These are phyloP conservation scores for Viola pubescens DNA, from an alignment of 441 rosid species.

Conservation along the genomic window DNA sequence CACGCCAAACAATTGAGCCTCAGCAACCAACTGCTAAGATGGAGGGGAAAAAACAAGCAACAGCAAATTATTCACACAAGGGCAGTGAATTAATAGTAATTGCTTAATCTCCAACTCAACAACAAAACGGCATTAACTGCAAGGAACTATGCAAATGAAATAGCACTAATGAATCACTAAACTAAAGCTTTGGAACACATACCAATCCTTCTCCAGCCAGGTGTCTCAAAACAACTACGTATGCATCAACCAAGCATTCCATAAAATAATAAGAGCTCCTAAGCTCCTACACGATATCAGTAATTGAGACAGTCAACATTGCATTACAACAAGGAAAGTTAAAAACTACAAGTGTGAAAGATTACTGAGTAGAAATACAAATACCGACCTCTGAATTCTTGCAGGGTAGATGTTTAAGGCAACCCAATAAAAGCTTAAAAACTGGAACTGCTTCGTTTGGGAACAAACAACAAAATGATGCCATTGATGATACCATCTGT, in stretches of 20 bases:
- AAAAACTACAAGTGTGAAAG: neutral
- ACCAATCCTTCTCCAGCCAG: slow-evolving; percentile 46
- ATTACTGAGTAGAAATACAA: slow-evolving; percentile 17
- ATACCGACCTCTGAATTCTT: slow-evolving; percentile 47
- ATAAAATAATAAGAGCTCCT: slow-evolving; percentile 35
- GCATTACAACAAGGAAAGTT: neutral
- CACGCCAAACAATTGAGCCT: slow-evolving; percentile 58
- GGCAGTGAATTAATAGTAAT: slow-evolving; percentile 1
- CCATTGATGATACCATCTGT: slow-evolving; percentile 60
- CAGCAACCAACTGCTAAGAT: slow-evolving; percentile 37
- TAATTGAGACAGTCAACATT: slow-evolving; percentile 4
- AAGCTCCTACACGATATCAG: slow-evolving; percentile 47
- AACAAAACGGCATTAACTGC: neutral
- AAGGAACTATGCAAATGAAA: neutral
- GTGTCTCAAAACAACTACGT: slow-evolving; percentile 52
- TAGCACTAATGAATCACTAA: neutral
- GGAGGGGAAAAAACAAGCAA: slow-evolving; percentile 9
- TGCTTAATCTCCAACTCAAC: neutral
- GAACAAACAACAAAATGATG: slow-evolving; percentile 72
- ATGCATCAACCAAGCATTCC: slow-evolving; percentile 57
- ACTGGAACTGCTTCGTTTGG: slow-evolving; percentile 51
- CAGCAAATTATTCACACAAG: neutral
- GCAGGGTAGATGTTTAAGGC: slow-evolving; percentile 46
- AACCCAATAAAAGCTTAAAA: slow-evolving; percentile 48
- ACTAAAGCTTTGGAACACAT: slow-evolving; percentile 23